Percentiles rank a stretch among this genome's conserved stretches.
Evolutionary conservation across 2,329 filamentous ascomycete species (phyloP).

Genomic region (Penicillium sp.): DNA sequence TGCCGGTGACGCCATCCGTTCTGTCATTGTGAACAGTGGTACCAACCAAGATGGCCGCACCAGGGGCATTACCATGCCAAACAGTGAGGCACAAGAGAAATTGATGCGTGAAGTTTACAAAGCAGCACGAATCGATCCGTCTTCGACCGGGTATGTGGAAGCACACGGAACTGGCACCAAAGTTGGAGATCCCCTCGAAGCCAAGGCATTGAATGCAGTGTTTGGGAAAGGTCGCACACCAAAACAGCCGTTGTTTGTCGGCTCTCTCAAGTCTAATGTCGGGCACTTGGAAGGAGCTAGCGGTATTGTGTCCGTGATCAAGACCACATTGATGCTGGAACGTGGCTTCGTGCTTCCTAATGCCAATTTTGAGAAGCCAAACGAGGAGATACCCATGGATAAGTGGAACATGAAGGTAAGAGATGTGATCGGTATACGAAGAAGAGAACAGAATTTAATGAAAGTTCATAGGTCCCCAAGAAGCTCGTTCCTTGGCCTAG

Average conservation of each 20-base stretch:
- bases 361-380: conserved; percentile 23
- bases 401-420: conserved; percentile 27
- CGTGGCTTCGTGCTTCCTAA: conserved; percentile 29
- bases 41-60: conserved; percentile 25
- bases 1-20: conserved; percentile 24
- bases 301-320: conserved; percentile 30
- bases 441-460: background rate
- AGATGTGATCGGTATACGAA: no score
- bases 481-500: conserved; percentile 28
- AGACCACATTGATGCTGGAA: conserved; percentile 27
- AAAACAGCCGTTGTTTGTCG: conserved; percentile 25
- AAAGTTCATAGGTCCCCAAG: conserved; percentile 15
- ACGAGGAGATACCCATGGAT: conserved; percentile 26
- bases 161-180: conserved; percentile 46
- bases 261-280: conserved; percentile 32
- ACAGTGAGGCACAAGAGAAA: conserved; percentile 35
- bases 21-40: conserved; percentile 20
- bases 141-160: conserved; percentile 38
- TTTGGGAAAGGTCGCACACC: conserved; percentile 20
- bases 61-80: conserved; percentile 29
- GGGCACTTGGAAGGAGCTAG: conserved; percentile 31
- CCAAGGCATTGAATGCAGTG: conserved; percentile 20
- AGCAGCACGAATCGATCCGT: conserved; percentile 35
- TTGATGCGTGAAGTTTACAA: conserved; percentile 41
- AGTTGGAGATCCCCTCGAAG: conserved; percentile 36